Evolutionary conservation across 768 basidiomycete genomes (phyloP).

Genomic region (Amanita subjunquillea): DNA sequence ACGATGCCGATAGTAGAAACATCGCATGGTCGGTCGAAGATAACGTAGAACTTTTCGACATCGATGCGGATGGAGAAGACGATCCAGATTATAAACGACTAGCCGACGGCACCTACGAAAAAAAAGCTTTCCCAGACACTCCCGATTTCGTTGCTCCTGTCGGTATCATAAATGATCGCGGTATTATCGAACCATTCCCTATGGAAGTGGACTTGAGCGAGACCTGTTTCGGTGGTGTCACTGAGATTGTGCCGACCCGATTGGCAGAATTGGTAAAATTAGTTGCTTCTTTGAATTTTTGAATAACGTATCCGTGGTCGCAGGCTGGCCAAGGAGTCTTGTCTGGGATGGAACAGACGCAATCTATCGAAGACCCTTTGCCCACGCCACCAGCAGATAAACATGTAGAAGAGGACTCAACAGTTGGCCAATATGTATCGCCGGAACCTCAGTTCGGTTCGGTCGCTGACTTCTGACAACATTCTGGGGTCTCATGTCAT

Average conservation of each 20-base stretch:
- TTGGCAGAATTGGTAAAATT: slow-evolving; percentile 45
- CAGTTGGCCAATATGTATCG: background rate
- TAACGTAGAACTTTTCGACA: slow-evolving; percentile 36
- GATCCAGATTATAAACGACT: slow-evolving; percentile 34
- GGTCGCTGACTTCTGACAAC: too few species aligned
- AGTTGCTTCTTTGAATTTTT: background rate
- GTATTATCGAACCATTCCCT: slow-evolving; percentile 36
- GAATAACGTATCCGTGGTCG: background rate
- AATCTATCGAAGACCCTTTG: background rate
- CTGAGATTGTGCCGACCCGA: slow-evolving; percentile 40
- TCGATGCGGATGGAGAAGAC: slow-evolving; percentile 53
- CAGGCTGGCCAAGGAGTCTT: slow-evolving; percentile 5
- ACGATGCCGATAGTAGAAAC: slow-evolving; percentile 52
- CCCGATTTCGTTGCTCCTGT: slow-evolving; percentile 30
- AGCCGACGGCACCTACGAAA: slow-evolving; percentile 25
- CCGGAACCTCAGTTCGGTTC: background rate
- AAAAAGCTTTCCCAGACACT: slow-evolving; percentile 10
- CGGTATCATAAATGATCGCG: slow-evolving; percentile 48
- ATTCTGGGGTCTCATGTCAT: background rate
- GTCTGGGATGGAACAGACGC: slow-evolving; percentile 4
- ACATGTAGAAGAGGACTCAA: background rate
- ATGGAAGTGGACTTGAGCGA: slow-evolving; percentile 24
- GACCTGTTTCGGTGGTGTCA: slow-evolving; percentile 38
- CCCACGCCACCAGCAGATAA: background rate
- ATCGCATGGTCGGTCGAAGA: slow-evolving; percentile 57